Conservation (phyloP, 73 alveolate species). For the Paramecium caudatum region DNA sequence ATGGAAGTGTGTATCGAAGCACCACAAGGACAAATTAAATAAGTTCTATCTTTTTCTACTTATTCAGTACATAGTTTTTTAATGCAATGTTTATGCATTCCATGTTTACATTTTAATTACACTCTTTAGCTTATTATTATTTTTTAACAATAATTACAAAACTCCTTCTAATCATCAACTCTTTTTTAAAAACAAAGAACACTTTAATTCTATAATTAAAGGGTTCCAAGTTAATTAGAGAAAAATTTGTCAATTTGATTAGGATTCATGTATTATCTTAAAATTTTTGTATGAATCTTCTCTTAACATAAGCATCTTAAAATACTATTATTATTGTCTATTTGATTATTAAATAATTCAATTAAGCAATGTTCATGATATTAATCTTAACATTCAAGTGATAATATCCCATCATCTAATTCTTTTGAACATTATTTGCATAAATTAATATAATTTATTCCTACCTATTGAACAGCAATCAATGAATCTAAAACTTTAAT, state of each 20-base stretch:
- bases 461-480: no score
- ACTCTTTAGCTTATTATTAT: neutral
- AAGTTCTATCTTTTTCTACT: constrained; percentile 10
- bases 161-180: neutral
- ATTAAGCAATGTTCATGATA: neutral
- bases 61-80: constrained; percentile 1
- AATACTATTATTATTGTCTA: neutral
- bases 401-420: no score
- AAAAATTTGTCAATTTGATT: neutral
- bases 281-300: neutral
- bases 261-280: neutral
- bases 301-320: neutral
- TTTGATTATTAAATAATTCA: neutral
- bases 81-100: constrained; percentile 1
- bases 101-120: constrained; percentile 17
- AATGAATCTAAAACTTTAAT: constrained; percentile 11
- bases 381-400: constrained; percentile 26
- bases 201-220: neutral
- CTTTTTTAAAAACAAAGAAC: neutral
- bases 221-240: constrained; percentile 13
- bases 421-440: neutral
- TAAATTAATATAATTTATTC: constrained; percentile 13
- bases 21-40: constrained; percentile 8
- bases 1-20: neutral
- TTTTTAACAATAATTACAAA: neutral